Conservation (phyloP, 495 filamentous ascomycete genomes). For the Polyplosphaeria fusca region DNA sequence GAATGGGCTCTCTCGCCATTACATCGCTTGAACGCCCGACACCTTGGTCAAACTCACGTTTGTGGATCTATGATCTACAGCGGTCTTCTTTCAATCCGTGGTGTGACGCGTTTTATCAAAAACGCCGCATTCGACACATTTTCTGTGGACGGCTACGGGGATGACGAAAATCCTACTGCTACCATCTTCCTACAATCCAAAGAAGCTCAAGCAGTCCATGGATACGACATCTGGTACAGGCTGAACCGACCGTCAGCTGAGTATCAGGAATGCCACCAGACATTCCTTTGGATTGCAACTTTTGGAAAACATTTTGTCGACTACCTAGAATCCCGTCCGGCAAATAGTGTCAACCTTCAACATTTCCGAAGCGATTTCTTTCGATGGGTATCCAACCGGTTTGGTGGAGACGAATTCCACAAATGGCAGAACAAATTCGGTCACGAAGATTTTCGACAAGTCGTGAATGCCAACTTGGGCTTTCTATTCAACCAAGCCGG, state of each 20-base stretch:
- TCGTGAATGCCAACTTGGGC: constrained; percentile 53
- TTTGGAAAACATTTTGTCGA: background rate
- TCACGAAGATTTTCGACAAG: constrained; percentile 55
- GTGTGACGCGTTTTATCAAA: background rate
- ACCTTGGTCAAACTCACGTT: background rate
- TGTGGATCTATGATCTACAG: background rate
- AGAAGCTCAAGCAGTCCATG: background rate
- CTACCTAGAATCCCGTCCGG: constrained; percentile 37
- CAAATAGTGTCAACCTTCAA: constrained; percentile 42
- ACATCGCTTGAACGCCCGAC: background rate
- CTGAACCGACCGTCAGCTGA: background rate
- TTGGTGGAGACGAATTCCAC: constrained; percentile 43
- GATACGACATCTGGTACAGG: background rate
- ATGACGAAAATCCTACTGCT: background rate
- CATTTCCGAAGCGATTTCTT: constrained; percentile 56
- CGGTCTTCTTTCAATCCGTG: background rate
- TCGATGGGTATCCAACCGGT: constrained; percentile 49
- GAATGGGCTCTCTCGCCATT: background rate
- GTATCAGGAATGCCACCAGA: background rate
- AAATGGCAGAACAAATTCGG: constrained; percentile 51
- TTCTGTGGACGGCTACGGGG: background rate
- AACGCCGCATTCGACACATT: background rate
- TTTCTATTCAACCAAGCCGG: constrained; percentile 61
- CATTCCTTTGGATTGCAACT: background rate
- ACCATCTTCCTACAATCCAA: background rate